phyloP scores from a whole-genome alignment of 1,139 yeast species.

The Zygoascus meyerae region DNA sequence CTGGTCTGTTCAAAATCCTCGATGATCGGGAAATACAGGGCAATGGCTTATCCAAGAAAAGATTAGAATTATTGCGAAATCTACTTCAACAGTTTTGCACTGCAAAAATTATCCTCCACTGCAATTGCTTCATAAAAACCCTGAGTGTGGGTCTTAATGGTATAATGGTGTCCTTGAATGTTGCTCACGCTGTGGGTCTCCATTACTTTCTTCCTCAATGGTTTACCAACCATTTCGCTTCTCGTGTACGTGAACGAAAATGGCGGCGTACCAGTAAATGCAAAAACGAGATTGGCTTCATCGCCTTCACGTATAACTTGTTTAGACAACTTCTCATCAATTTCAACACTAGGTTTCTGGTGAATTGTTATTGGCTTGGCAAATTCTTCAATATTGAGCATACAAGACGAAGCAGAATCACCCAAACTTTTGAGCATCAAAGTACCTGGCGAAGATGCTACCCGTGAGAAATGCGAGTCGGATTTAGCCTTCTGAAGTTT shows the following conservation, averaged over 20 bases:
- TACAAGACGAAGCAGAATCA: conserved; percentile 74
- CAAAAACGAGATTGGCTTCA: conserved; percentile 43
- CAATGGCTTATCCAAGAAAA: no score
- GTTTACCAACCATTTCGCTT: conserved; percentile 38
- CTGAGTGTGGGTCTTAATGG: conserved; percentile 72
- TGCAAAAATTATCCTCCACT: conserved; percentile 76
- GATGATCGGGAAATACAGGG: no score
- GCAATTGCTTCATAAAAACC: conserved; percentile 93
- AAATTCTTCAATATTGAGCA: conserved; percentile 52
- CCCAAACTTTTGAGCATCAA: conserved; percentile 61
- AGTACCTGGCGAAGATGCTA: conserved; percentile 77
- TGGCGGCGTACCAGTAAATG: conserved; percentile 46
- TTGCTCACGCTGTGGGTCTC: conserved; percentile 73
- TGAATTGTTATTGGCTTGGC: conserved; percentile 48
- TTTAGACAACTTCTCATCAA: conserved; percentile 69
- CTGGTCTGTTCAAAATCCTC: no score
- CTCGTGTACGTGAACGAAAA: conserved; percentile 52
- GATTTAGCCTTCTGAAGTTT: conserved; percentile 55
- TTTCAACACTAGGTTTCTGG: conserved; percentile 86
- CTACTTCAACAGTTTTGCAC: conserved; percentile 26
- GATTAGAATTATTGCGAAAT: no score
- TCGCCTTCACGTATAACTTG: conserved; percentile 86
- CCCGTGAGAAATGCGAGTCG: conserved; percentile 53
- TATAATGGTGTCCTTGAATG: conserved; percentile 62
- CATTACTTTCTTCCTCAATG: conserved; percentile 47